phyloP scores from a whole-genome alignment of 495 filamentous ascomycete genomes.

The Aspergillus nidulans region DNA sequence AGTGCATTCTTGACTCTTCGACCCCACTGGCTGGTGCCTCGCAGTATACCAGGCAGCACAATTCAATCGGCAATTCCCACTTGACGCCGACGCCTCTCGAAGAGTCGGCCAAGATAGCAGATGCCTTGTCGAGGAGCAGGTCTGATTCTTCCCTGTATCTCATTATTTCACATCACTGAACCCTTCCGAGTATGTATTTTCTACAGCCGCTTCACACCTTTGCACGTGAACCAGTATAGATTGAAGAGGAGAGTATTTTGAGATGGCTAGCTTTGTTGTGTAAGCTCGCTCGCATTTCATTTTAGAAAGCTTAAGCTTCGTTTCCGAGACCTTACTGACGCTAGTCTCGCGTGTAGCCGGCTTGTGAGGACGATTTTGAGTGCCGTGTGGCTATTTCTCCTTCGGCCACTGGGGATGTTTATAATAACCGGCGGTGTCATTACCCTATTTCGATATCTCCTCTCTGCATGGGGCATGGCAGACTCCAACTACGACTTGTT shows the following conservation, averaged over 20 bases:
- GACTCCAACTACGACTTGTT: not conserved
- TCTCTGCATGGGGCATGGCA: not conserved
- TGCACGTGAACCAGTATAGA: no score
- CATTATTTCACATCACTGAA: no score
- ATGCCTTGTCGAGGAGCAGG: no score
- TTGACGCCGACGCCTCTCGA: not conserved
- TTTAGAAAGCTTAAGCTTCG: no score
- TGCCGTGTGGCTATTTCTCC: not conserved
- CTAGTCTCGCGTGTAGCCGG: not conserved
- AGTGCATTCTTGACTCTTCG: no score
- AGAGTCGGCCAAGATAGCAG: not conserved
- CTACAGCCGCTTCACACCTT: no score
- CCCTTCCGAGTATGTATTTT: no score
- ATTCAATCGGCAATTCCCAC: not conserved
- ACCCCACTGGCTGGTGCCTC: not conserved
- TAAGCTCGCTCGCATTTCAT: no score
- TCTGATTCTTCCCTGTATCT: no score
- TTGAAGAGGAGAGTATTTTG: no score
- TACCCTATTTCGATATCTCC: not conserved
- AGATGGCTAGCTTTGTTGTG: not conserved
- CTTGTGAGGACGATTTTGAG: not conserved
- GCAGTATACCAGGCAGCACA: not conserved
- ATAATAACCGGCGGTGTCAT: slow-evolving; percentile 2
- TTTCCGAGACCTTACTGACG: not conserved
- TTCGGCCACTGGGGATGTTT: not conserved